Conservation (phyloP, 306 rosid genomes). For the Pueraria montana region DNA sequence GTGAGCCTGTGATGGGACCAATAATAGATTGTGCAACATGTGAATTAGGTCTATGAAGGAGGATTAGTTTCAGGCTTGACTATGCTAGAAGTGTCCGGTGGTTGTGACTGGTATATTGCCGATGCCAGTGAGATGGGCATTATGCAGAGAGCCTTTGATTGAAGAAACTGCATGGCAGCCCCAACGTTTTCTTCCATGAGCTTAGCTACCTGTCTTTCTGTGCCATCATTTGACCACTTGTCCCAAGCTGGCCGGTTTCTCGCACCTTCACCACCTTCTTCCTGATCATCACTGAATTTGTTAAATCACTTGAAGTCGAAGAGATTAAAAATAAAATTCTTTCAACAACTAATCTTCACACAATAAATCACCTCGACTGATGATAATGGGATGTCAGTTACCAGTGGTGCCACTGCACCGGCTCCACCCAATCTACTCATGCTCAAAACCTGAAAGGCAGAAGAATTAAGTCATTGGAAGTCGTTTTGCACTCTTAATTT, state of each 20-base stretch:
- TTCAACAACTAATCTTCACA: constrained; percentile 12
- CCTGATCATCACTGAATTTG: constrained; percentile 56
- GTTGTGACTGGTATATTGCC: constrained; percentile 92
- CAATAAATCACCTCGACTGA: constrained; percentile 82
- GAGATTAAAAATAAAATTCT: not conserved
- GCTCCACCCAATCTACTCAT: constrained; percentile 99
- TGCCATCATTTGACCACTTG: constrained; percentile 93
- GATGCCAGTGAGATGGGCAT: constrained; percentile 97
- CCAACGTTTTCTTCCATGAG: constrained; percentile 99
- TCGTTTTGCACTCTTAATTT: constrained; percentile 3
- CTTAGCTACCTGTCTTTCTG: constrained; percentile 91
- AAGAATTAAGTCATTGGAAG: constrained; percentile 33
- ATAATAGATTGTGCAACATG: constrained; percentile 44
- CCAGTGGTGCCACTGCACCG: constrained; percentile 99
- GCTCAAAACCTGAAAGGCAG: constrained; percentile 89
- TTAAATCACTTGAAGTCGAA: not conserved
- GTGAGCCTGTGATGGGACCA: constrained; percentile 54
- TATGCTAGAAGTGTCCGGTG: constrained; percentile 77
- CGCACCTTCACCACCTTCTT: constrained; percentile 86
- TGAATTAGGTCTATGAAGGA: constrained; percentile 67
- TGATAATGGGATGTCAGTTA: constrained; percentile 92
- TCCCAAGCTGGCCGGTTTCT: constrained; percentile 95
- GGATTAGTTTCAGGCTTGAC: constrained; percentile 92
- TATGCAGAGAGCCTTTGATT: constrained; percentile 94
- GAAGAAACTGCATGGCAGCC: constrained; percentile 95